Base-by-base conservation (phyloP, 2,329 filamentous ascomycete genomes). In the Fusarium temperatum region DNA sequence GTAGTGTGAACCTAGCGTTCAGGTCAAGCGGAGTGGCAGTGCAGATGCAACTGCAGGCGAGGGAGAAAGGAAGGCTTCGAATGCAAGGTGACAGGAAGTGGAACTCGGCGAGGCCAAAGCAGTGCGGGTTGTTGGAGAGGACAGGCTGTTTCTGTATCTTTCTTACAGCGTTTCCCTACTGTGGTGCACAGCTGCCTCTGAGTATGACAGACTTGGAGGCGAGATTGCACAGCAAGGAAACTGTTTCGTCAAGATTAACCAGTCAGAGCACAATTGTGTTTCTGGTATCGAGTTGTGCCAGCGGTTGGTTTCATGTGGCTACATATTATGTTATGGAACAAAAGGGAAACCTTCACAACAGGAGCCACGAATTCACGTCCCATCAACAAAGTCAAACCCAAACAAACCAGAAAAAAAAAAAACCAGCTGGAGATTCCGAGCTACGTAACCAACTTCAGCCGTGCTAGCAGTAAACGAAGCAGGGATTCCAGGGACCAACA, bases 21-120 rank as follows among this genome's bases (percentile, higher is more conserved):
- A 75, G 72, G 72, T 67, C 72, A 54, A 54, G 28, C n/a, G 67
- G 50, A 53, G 72, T 75, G 72, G 72, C 72, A 73, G 72, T 73
- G 72, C 65, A 74, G 44, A 60, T 65, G 53, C 63, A 72, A 35
- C 44, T 71, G 63, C 67, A 71, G 38, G 62, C 55, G 58, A 51
- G 51, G 63, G 71, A 74, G 68, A 57, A 68, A 58, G 59, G 66
- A 65, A 65, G 58, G 45, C 59, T 55, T 59, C 20, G 26, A 65
- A 70, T 69, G 45, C 50, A 58, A 51, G 28, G 35, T 41, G 50
- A 55, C 38, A 47, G 42, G 30, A 36, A 53, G 30, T 32, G 42
- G 22, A 44, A 53, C 35, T 22, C n/a, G 26, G 35, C 24, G 24
- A 54, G 51, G 24, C 50, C 50, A 42, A 47, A 45, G 22, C 41